A percentile compares a stretch with the other conserved stretches of the same genome.
phyloP scores from a whole-genome alignment of 371 early-diverging fungal species.

The Capillidium rhysosporum region DNA sequence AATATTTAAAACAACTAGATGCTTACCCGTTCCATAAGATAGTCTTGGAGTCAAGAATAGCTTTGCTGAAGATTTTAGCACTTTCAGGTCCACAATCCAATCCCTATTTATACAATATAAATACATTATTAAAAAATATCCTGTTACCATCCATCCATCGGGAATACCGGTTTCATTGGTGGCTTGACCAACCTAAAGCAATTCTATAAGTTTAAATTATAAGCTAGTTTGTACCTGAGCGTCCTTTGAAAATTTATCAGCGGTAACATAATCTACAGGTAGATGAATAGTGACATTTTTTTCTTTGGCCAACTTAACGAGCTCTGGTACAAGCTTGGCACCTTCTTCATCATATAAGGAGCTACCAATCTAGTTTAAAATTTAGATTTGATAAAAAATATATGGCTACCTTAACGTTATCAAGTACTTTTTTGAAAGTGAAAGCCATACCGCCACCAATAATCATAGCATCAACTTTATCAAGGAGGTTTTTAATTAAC shows the following conservation, averaged over 20 bases:
- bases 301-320: slow-evolving; percentile 69
- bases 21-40: slow-evolving; percentile 93
- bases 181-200: slow-evolving; percentile 38
- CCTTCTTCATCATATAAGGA: slow-evolving; percentile 86
- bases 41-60: slow-evolving; percentile 61
- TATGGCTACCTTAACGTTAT: slow-evolving; percentile 42
- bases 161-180: slow-evolving; percentile 80
- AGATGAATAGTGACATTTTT: slow-evolving; percentile 76
- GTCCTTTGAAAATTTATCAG: slow-evolving; percentile 60
- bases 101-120: slow-evolving; percentile 21
- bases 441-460: slow-evolving; percentile 97
- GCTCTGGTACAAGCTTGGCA: slow-evolving; percentile 55
- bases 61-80: slow-evolving; percentile 43
- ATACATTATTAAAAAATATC: not conserved
- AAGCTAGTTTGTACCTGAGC: slow-evolving; percentile 23
- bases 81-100: slow-evolving; percentile 87
- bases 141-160: slow-evolving; percentile 47
- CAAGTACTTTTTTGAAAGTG: slow-evolving; percentile 86
- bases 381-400: not conserved
- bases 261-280: slow-evolving; percentile 82
- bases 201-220: slow-evolving; percentile 6
- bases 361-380: slow-evolving; percentile 51
- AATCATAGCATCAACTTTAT: slow-evolving; percentile 77
- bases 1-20: not conserved
- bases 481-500: slow-evolving; percentile 89